A percentile compares a stretch with the other conserved stretches of the same genome.
Evolutionary conservation across 208 protist species (phyloP).

Genomic region (Angomonas ambiguus): DNA sequence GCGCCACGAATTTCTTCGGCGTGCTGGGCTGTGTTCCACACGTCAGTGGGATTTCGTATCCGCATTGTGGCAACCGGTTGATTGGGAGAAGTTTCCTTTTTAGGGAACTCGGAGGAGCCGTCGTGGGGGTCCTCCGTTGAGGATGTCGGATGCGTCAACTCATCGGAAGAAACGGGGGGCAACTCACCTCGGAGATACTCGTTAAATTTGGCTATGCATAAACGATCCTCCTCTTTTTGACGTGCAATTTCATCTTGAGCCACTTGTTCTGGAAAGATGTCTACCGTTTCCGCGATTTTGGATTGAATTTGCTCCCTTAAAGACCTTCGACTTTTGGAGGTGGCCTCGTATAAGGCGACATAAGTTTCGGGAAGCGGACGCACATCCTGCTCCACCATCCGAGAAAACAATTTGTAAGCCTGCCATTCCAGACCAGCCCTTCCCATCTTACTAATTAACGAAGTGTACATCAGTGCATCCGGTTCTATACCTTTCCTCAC

Average conservation of each 20-base stretch:
- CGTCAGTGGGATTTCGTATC: constrained; percentile 79
- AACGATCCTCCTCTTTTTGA: constrained; percentile 61
- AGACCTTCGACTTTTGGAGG: constrained; percentile 33
- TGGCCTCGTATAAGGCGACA: constrained; percentile 80
- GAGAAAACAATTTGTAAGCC: constrained; percentile 92
- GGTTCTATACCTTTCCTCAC: constrained; percentile 84
- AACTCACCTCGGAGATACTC: constrained; percentile 78
- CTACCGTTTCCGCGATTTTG: constrained; percentile 79
- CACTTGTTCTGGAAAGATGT: constrained; percentile 69
- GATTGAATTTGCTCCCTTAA: constrained; percentile 77
- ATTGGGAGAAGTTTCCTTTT: background rate
- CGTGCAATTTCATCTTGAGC: constrained; percentile 52
- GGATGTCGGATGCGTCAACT: background rate
- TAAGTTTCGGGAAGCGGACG: constrained; percentile 89
- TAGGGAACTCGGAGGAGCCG: background rate
- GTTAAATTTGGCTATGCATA: constrained; percentile 77
- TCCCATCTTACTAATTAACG: constrained; percentile 87
- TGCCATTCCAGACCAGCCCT: constrained; percentile 85
- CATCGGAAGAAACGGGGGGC: constrained; percentile 14
- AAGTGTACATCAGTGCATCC: constrained; percentile 91
- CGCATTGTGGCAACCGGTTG: constrained; percentile 56
- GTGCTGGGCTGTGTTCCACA: constrained; percentile 62
- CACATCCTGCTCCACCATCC: constrained; percentile 86
- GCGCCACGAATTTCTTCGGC: constrained; percentile 47
- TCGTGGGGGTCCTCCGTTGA: background rate